Evolutionary conservation across 169 alveolate genomes (phyloP), one percentile per base, ranked within the genome.

Genomic region (Plasmodium coatneyi): DNA sequence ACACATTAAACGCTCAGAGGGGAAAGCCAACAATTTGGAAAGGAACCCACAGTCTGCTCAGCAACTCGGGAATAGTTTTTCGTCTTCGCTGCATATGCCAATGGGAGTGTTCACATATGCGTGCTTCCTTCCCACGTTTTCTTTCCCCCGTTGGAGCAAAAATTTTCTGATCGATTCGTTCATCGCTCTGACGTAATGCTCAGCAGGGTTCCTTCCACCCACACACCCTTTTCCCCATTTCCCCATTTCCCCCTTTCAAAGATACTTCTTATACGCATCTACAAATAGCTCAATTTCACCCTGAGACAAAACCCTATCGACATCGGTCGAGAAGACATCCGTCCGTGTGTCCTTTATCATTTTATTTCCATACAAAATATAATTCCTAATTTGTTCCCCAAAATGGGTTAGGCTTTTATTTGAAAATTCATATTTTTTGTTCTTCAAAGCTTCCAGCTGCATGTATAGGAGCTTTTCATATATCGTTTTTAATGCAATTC

Each of bases 401-500:
- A 86, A 86, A 54, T 86, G 93, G 3, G 93, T 86, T 74, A 86
- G 76, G 49, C 93, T 86, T 32, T 86, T 86, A 49, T 86, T 86
- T 56, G 93, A 46, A 25, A 86, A 34, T 76, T 86, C 93, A 41
- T 86, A 86, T 52, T 86, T 43, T 74, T 74, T 78, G 80, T 76
- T 70, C 80, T 86, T 86, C 34, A 86, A 41, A 16, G 93, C 93
- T 76, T 86, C 93, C n/a, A 78, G 25, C 43, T 86, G 93, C 54
- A 86, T 76, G 80, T 86, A 86, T 39, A 86, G 66, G 46, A 96
- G 93, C 89, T 90, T 95, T 84, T 95, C 96, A 89, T 95, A 74
- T 34, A 96, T 82, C 66, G 84, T 91, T 79, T 93, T 87, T 93
- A 96, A 92, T 0, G 97, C 97, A 93, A 95, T 96, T 82, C 95